Evolutionary conservation across 176 grass and related monocot species (phyloP), one percentile per base, ranked within the genome.

Genomic region (Oryza glumipatula): DNA sequence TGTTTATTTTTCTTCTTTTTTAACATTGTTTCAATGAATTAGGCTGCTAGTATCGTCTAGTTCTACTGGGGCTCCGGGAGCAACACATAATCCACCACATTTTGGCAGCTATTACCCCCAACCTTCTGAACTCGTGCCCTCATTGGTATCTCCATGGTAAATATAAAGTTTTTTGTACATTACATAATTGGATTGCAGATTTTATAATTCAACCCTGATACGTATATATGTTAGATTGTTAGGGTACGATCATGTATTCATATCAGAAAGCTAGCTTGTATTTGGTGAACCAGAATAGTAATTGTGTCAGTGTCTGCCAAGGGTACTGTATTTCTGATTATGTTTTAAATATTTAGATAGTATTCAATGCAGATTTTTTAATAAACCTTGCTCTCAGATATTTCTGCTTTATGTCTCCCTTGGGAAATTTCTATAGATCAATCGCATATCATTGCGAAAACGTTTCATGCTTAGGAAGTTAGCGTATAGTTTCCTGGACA

Each of bases 51-150:
- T 81, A 49, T 80, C 85, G 58, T 83, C 86, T 43, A 86, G 78
- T 76, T 65, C 68, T 63, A 48, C 76, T 78, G 90, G 84, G 12
- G 63, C 88, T 48, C 52, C 76, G 30, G 89, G 79, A 43, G 81
- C 71, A 75, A 76, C 89, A n/a, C 78, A 86, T 83, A 51, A 33
- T 72, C 84, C 82, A 74, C 86, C 80, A 16, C 87, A 90, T 76
- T 73, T 94, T 84, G 76, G 84, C 65, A 90, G 81, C 52, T 88
- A 91, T 82, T 90, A 87, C 81, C 74, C 80, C 67, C n/a, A 73
- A 73, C 33, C 60, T 80, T 86, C 76, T 76, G 76, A 86, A 80
- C 56, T 87, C 38, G 26, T 26, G 47, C 82, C 84, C 68, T 81
- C 79, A 74, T 84, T 73, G 61, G 26, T 63, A 83, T 68, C 74